Evolutionary conservation across 2,329 filamentous ascomycete genomes (phyloP).

Genomic region (Colletotrichum acutatum): DNA sequence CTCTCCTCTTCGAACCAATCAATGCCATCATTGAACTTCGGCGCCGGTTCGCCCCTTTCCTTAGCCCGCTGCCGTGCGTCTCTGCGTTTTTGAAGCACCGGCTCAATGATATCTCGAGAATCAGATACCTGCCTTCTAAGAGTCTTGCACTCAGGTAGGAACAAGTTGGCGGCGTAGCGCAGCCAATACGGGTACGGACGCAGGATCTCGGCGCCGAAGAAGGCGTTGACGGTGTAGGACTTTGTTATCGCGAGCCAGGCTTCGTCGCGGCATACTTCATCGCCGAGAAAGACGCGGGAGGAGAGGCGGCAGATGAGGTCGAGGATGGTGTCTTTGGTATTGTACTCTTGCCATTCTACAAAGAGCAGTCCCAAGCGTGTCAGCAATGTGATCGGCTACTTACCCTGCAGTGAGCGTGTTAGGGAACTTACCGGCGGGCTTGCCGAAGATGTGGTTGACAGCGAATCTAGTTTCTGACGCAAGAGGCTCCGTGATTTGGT

Average conservation of each 20-base stretch:
- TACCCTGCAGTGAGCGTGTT: neutral
- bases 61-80: conserved; percentile 41
- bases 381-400: neutral
- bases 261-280: conserved; percentile 55
- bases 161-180: neutral
- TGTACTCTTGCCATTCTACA: conserved; percentile 26
- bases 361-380: neutral
- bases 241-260: conserved; percentile 58
- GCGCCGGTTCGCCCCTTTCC: neutral
- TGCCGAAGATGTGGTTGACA: conserved; percentile 16
- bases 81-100: conserved; percentile 43
- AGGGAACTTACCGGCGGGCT: neutral
- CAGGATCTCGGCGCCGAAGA: conserved; percentile 12
- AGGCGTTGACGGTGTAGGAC: conserved; percentile 37
- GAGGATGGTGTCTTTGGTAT: conserved; percentile 18
- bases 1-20: conserved; percentile 54
- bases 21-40: conserved; percentile 48
- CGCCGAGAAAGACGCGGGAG: conserved; percentile 60
- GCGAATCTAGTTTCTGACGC: conserved; percentile 22
- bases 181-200: conserved; percentile 1
- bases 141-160: conserved; percentile 14
- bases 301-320: conserved; percentile 60
- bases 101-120: conserved; percentile 48
- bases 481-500: conserved; percentile 30
- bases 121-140: conserved; percentile 50